Evolutionary conservation across 2,329 filamentous ascomycete genomes (phyloP), one percentile per base, ranked within the genome.

Genomic region (Orbilia oligospora): DNA sequence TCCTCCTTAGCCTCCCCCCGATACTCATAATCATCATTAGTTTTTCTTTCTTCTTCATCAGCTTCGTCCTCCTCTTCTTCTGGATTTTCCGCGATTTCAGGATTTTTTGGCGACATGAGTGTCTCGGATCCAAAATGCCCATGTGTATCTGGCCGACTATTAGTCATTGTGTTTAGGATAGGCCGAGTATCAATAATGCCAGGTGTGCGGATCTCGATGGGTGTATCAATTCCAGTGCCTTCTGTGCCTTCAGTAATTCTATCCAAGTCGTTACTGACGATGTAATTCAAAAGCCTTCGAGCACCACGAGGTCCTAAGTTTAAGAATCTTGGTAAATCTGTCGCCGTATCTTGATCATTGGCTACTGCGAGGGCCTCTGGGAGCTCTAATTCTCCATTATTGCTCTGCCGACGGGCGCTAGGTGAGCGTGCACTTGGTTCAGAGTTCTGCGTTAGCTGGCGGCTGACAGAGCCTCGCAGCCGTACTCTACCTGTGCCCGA

Each of bases 91-190:
- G 41, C 48, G 18, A 51, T 61, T 5, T 46, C 41, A 4, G 56
- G 68, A 14, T 38, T 55, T 22, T 71, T 56, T 5, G 68, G 68
- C 2, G 68, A 71, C 1, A 64, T 6, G 1, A 71, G 5, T 20
- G 65, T 20, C n/a, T 64, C 68, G 5, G 56, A 53, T 4, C 56
- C 56, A 16, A 71, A 64, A 55, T 71, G 48, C n/a, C 24, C 55
- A 5, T 71, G 67, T 1, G 68, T 64, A 38, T 65, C 68, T 36
- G 55, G 44, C 16, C 33, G 20, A 22, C 56, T 71, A 12, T 18
- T 71, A 5, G 68, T 48, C 22, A 64, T 20, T 5, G 30, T 46
- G 16, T 65, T 49, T 5, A 61, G 3, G 3, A 36, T 9, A 36
- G 16, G 56, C 1, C 48, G 56, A 8, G 68, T 63, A 51, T 63